These are phyloP conservation scores for Chaetomiaceae sp. DNA, from an alignment of 2,329 filamentous ascomycete genomes.

Conservation along the genomic window DNA sequence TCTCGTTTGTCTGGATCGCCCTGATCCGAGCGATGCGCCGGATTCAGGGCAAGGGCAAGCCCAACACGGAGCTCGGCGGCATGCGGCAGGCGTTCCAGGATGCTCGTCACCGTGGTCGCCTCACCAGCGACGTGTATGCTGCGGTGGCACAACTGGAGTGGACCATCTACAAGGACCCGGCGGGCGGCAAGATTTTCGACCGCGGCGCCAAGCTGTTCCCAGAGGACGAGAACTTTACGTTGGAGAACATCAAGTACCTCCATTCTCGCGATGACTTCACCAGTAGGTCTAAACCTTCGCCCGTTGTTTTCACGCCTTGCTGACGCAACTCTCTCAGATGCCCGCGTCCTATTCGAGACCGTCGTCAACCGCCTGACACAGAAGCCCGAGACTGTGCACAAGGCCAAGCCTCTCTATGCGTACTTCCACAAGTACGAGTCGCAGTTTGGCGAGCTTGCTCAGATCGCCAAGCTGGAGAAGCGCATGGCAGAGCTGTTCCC, in stretches of 20 bases:
- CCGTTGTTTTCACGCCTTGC: slow-evolving; percentile 7
- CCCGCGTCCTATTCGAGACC: slow-evolving; percentile 92
- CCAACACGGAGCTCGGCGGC: slow-evolving; percentile 55
- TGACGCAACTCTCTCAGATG: slow-evolving; percentile 61
- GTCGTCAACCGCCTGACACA: slow-evolving; percentile 77
- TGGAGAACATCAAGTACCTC: slow-evolving; percentile 94
- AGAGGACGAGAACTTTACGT: slow-evolving; percentile 85
- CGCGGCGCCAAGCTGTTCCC: slow-evolving; percentile 90
- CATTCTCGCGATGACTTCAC: slow-evolving; percentile 89
- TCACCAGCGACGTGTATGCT: slow-evolving; percentile 93
- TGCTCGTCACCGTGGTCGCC: slow-evolving; percentile 77
- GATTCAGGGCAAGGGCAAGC: slow-evolving; percentile 77
- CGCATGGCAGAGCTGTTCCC: slow-evolving; percentile 94
- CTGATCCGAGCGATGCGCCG: slow-evolving; percentile 91
- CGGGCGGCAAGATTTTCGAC: slow-evolving; percentile 93
- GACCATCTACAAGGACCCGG: slow-evolving; percentile 89
- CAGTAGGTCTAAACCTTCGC: slow-evolving; percentile 56
- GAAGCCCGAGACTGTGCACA: slow-evolving; percentile 68
- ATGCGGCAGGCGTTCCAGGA: slow-evolving; percentile 86
- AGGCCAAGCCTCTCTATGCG: slow-evolving; percentile 78
- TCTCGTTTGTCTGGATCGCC: slow-evolving; percentile 93
- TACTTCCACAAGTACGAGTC: slow-evolving; percentile 97
- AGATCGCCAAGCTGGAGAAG: slow-evolving; percentile 85
- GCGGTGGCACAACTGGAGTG: slow-evolving; percentile 91
- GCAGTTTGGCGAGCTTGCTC: slow-evolving; percentile 84